A percentile compares a stretch with the other conserved stretches of the same genome.
phyloP scores from a whole-genome alignment of 345 rosid species.

The Eucalyptus tenuipes region DNA sequence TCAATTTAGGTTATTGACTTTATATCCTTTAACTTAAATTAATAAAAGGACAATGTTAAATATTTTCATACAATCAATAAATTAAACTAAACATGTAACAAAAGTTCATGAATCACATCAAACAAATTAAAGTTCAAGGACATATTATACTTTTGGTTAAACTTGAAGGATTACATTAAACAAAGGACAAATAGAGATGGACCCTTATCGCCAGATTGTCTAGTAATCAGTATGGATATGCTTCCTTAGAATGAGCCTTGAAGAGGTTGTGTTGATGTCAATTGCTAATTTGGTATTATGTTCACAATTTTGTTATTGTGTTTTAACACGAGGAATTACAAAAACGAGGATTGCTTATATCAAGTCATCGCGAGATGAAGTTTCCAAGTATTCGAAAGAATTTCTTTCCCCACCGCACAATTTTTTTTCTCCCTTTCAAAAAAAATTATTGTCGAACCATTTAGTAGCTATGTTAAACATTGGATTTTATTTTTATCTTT shows the following conservation, averaged over 20 bases:
- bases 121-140: background rate
- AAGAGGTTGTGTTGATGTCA: background rate
- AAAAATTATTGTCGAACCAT: background rate
- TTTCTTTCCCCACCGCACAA: fast-evolving
- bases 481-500: background rate
- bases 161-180: background rate
- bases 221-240: background rate
- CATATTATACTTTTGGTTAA: too few species aligned
- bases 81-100: too few species aligned
- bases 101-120: background rate
- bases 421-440: background rate
- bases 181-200: background rate
- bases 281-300: background rate
- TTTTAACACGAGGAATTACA: background rate
- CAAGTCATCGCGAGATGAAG: fast-evolving
- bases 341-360: background rate
- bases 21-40: background rate
- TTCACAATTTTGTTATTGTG: background rate
- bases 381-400: background rate
- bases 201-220: background rate
- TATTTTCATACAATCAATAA: too few species aligned
- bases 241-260: background rate
- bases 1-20: background rate
- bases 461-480: background rate
- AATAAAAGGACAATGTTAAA: too few species aligned